Evolutionary conservation across 768 basidiomycete species (phyloP).

Genomic region (Lactarius hatsudake): DNA sequence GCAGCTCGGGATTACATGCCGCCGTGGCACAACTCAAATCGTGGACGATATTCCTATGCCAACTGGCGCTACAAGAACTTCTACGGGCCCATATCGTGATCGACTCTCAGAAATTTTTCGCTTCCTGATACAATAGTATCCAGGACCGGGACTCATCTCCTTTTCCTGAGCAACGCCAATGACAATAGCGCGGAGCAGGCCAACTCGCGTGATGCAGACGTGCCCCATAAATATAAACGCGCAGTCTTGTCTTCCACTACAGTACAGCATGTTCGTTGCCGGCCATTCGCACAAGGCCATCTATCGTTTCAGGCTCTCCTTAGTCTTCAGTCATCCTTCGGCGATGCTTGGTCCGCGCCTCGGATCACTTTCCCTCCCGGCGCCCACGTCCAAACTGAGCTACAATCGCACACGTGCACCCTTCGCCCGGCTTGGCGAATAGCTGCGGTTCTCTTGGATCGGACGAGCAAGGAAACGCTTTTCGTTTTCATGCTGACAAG

Average conservation of each 20-base stretch:
- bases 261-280: not conserved
- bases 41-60: not conserved
- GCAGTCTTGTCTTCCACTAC: not conserved
- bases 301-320: not conserved
- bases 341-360: not conserved
- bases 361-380: too few species aligned
- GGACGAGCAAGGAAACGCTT: not conserved
- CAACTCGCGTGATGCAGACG: not conserved
- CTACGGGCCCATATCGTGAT: not conserved
- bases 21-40: not conserved
- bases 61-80: not conserved
- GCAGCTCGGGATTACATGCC: not conserved
- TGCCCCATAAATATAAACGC: not conserved
- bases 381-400: too few species aligned
- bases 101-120: not conserved
- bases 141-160: not conserved
- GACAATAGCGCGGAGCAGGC: not conserved
- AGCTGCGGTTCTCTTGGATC: not conserved
- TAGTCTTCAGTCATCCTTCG: not conserved
- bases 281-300: not conserved
- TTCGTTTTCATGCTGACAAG: not conserved
- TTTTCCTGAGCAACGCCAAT: not conserved
- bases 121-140: too few species aligned
- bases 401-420: too few species aligned
- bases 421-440: too few species aligned